phyloP scores from a whole-genome alignment of 495 filamentous ascomycete species.

The Chlorociboria aeruginascens region DNA sequence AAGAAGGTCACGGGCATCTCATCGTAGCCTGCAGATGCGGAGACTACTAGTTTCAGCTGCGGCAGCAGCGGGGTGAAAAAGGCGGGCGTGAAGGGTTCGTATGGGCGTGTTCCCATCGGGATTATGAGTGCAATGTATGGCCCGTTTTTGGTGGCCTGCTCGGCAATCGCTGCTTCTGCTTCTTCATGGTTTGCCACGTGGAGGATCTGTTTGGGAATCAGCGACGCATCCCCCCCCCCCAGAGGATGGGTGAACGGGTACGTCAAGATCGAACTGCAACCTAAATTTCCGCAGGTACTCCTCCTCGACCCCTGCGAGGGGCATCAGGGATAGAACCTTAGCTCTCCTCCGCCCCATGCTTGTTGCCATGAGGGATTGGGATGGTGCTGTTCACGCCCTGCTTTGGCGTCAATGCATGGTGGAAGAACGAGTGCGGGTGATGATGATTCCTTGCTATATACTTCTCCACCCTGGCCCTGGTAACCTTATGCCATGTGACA shows the following conservation, averaged over 20 bases:
- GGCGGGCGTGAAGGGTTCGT: slow-evolving; percentile 29
- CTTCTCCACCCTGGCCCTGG: no score
- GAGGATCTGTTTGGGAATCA: background rate
- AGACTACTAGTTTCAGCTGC: slow-evolving; percentile 24
- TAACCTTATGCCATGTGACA: no score
- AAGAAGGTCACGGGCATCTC: slow-evolving; percentile 29
- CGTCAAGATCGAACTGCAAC: background rate
- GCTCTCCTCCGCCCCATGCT: background rate
- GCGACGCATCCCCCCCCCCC: background rate
- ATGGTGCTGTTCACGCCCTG: no score
- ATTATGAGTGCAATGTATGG: slow-evolving; percentile 27
- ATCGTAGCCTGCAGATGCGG: slow-evolving; percentile 27
- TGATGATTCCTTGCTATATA: no score
- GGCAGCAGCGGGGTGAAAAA: slow-evolving; percentile 20
- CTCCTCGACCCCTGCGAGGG: background rate
- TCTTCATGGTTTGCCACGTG: slow-evolving; percentile 1
- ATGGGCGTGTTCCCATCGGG: slow-evolving; percentile 27
- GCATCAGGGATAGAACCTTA: slow-evolving; percentile 4
- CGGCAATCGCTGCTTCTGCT: background rate
- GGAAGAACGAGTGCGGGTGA: no score
- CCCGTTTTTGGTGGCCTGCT: slow-evolving; percentile 13
- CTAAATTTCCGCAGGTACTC: slow-evolving; percentile 3
- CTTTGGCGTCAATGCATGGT: no score
- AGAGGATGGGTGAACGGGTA: background rate
- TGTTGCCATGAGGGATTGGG: no score